phyloP scores from a whole-genome alignment of 768 basidiomycete genomes.

The Lactifluus pinguis region DNA sequence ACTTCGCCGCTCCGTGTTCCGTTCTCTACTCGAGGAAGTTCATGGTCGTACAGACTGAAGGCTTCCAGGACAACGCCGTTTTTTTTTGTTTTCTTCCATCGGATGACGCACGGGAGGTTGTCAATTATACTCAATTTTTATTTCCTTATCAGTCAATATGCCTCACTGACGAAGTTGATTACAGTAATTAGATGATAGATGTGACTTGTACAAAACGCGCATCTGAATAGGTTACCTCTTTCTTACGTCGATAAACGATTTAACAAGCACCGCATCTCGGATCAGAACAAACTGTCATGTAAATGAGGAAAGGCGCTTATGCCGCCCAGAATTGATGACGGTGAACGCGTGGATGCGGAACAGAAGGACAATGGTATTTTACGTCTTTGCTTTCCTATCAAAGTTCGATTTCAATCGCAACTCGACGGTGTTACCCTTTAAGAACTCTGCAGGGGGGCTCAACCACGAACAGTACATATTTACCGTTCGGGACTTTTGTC shows the following conservation, averaged over 20 bases:
- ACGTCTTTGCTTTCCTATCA: too few relatives aligned
- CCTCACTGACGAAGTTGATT: background rate
- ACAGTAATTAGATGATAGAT: background rate
- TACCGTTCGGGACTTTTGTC: too few relatives aligned
- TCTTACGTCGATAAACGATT: background rate
- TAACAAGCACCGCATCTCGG: background rate
- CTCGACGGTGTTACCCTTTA: too few relatives aligned
- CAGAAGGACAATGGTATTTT: too few relatives aligned
- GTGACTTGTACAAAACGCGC: background rate
- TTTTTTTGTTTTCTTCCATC: background rate
- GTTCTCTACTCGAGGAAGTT: constrained; percentile 81
- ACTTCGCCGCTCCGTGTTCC: constrained; percentile 62
- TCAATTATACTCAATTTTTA: background rate
- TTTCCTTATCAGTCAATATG: too few relatives aligned
- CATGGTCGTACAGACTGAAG: constrained; percentile 42
- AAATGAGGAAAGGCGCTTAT: background rate
- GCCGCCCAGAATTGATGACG: too few relatives aligned
- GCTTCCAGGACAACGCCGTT: background rate
- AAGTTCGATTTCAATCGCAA: too few relatives aligned
- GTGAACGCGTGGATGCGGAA: too few relatives aligned
- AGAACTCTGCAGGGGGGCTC: too few relatives aligned
- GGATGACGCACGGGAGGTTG: background rate
- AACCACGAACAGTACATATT: too few relatives aligned
- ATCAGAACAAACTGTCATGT: background rate
- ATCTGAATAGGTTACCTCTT: background rate